Evolutionary conservation across 1,284 basidiomycete genomes (phyloP).

Genomic region (Porogramme epimiltina): DNA sequence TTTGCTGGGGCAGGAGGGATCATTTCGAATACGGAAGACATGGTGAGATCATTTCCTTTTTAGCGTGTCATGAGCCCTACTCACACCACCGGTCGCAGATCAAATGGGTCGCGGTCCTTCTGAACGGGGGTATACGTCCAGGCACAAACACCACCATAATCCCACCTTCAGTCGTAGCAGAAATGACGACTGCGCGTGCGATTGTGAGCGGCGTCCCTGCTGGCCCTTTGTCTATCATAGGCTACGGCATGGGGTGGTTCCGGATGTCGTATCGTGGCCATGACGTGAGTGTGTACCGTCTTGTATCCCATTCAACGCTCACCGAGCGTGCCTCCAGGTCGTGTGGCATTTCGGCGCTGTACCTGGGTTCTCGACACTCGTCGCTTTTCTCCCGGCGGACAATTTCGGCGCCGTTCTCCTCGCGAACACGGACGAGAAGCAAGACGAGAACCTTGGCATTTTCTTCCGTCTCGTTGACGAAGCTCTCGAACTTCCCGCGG

Average conservation of each 20-base stretch:
- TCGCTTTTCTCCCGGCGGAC: constrained; percentile 31
- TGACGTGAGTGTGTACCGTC: constrained; percentile 20
- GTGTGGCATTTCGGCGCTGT: constrained; percentile 15
- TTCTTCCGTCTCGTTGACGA: constrained; percentile 20
- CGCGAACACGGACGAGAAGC: constrained; percentile 43
- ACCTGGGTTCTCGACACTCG: constrained; percentile 41
- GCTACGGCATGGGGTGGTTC: constrained; percentile 34
- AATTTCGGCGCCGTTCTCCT: constrained; percentile 43
- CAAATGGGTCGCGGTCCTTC: constrained; percentile 32
- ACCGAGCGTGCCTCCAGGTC: neutral
- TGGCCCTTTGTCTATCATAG: constrained; percentile 19
- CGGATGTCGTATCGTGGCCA: constrained; percentile 28
- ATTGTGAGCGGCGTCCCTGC: constrained; percentile 12
- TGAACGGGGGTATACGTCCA: constrained; percentile 32
- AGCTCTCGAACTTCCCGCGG: constrained; percentile 12
- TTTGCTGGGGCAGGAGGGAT: constrained; percentile 36
- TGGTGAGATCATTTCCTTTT: constrained; percentile 20
- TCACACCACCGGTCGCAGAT: constrained; percentile 20
- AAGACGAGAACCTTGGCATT: constrained; percentile 31
- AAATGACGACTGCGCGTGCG: constrained; percentile 29
- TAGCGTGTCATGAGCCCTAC: neutral
- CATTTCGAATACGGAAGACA: constrained; percentile 34
- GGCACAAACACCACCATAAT: constrained; percentile 30
- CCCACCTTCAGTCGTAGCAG: constrained; percentile 25
- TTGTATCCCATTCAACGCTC: constrained; percentile 3